Percentiles rank a stretch among this genome's conserved stretches.
Evolutionary conservation across 306 rosid genomes (phyloP).

Genomic region (Rosa rugosa): DNA sequence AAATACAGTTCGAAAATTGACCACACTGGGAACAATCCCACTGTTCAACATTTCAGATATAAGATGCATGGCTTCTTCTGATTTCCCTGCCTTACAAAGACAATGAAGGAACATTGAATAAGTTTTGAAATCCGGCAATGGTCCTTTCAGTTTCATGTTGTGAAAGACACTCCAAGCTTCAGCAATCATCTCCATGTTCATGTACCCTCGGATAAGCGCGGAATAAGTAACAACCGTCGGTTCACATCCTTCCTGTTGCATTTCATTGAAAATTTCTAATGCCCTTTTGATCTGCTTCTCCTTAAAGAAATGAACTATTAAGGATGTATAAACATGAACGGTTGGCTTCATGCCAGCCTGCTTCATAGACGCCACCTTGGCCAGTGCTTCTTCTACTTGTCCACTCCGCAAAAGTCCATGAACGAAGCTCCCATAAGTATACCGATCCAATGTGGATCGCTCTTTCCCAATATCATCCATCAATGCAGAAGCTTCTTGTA

Average conservation of each 20-base stretch:
- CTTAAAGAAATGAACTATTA: conserved; percentile 62
- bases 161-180: conserved; percentile 76
- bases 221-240: conserved; percentile 72
- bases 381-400: conserved; percentile 61
- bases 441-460: conserved; percentile 42
- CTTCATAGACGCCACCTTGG: conserved; percentile 66
- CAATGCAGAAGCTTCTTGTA: conserved; percentile 70
- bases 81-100: conserved; percentile 62
- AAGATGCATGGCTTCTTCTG: conserved; percentile 76
- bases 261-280: conserved; percentile 46
- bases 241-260: conserved; percentile 65
- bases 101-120: conserved; percentile 74
- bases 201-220: conserved; percentile 65
- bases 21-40: conserved; percentile 77
- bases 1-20: conserved; percentile 71
- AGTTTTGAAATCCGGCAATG: conserved; percentile 72
- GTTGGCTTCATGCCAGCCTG: conserved; percentile 54
- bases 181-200: conserved; percentile 53
- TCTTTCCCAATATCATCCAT: conserved; percentile 45
- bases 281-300: conserved; percentile 64
- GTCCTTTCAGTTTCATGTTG: conserved; percentile 68
- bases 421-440: conserved; percentile 77
- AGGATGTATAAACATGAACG: conserved; percentile 77
- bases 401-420: conserved; percentile 70
- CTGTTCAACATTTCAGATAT: conserved; percentile 58